Conservation (phyloP, 306 rosid species). For the Hippophae gyantsensis region DNA sequence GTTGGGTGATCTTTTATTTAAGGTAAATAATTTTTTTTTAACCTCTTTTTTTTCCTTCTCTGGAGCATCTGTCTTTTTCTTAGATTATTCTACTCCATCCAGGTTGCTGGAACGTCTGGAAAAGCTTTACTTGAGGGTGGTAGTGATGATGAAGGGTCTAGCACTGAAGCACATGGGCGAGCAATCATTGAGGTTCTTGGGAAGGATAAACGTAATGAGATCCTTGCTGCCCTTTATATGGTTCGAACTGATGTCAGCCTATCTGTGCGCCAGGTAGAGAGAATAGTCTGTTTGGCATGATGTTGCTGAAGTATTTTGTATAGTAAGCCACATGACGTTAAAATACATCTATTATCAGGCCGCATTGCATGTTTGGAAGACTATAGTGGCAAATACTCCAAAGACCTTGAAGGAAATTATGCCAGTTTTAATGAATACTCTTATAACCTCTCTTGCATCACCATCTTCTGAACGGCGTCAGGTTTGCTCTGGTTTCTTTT, state of each 20-base stretch:
- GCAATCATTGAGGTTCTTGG: slow-evolving; percentile 95
- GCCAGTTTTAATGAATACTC: slow-evolving; percentile 94
- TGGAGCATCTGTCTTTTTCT: not conserved
- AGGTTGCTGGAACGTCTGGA: slow-evolving; percentile 99
- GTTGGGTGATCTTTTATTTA: slow-evolving; percentile 89
- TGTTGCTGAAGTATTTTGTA: not conserved
- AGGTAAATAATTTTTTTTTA: slow-evolving; percentile 37
- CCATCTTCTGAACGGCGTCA: slow-evolving; percentile 90
- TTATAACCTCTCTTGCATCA: slow-evolving; percentile 92
- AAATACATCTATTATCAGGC: slow-evolving; percentile 43
- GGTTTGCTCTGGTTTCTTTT: slow-evolving; percentile 31
- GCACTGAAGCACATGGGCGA: slow-evolving; percentile 98
- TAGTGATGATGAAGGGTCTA: slow-evolving; percentile 99
- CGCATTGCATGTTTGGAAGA: slow-evolving; percentile 97
- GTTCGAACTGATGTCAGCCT: slow-evolving; percentile 92
- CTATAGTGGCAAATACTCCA: slow-evolving; percentile 94
- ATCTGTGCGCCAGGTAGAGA: slow-evolving; percentile 94
- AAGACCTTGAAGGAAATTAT: slow-evolving; percentile 91
- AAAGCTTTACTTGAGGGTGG: slow-evolving; percentile 99
- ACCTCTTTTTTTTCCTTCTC: slow-evolving; percentile 7
- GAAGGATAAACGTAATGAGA: slow-evolving; percentile 79
- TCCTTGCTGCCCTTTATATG: slow-evolving; percentile 93
- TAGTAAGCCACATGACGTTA: not conserved
- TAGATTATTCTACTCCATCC: slow-evolving; percentile 13
- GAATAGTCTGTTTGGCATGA: not conserved